Evolutionary conservation across 805 yeast genomes (phyloP), one percentile per base, ranked within the genome.

Genomic region (Suhomyces pyralidae): DNA sequence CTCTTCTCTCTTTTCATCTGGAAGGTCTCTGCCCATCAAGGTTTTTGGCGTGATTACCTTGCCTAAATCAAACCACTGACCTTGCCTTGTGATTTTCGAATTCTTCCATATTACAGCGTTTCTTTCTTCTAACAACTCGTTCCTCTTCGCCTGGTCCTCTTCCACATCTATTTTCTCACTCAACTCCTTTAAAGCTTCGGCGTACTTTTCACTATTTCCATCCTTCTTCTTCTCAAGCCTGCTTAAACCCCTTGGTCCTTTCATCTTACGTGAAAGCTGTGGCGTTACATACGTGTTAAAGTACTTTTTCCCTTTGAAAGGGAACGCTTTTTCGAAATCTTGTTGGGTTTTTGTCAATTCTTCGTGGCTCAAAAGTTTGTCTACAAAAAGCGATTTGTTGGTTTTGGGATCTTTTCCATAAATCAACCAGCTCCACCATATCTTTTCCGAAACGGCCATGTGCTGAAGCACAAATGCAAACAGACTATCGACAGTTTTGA

Each of bases 211-310:
- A 9, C 42, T 24, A 9, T 51, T 54, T n/a, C 46, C 46, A 9
- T 36, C 50, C 5, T 54, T 44, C 17, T 64, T 53, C 26, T 57
- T 62, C 0, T 54, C 62, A 8, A 38, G 42, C 24, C 24, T 19
- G 22, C 42, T 38, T n/a, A 74, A 52, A 0, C 77, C 78, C 4
- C 70, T 64, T n/a, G 47, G 45, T 0, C 63, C 64, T 50, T 62
- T 71, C 78, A 76, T 74, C 47, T 66, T 67, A 32, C 78, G 57
- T 1, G 78, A 68, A 17, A 75, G 62, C 55, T 71, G 77, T 4
- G 80, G 79, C 2, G 80, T 75, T 8, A 66, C 77, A 52, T 70
- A 74, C 1, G 64, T 59, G 54, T 76, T 73, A 64, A 75, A 75
- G 55, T 75, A 76, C 48, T 68, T 58, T 54, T 71, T 72, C 20